Conservation (phyloP, 495 filamentous ascomycete genomes). For the Podospora fimiseda region DNA sequence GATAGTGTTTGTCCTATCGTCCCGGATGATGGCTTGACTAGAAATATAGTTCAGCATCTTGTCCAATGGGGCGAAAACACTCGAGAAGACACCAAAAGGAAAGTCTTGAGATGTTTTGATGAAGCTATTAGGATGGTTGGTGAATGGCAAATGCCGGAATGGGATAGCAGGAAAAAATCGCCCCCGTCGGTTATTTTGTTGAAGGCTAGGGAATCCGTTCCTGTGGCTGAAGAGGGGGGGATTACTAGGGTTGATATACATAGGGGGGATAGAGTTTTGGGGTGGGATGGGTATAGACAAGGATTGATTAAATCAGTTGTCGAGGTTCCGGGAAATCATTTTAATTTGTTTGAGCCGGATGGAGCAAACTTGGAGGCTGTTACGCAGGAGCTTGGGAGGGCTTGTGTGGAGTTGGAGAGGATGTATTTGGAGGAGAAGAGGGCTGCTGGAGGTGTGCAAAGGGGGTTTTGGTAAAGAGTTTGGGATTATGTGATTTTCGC, state of each 20-base stretch:
- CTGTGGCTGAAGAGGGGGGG: slow-evolving; percentile 13
- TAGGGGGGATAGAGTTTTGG: slow-evolving; percentile 26
- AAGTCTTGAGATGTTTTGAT: slow-evolving; percentile 28
- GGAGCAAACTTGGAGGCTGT: slow-evolving; percentile 22
- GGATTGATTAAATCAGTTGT: slow-evolving; percentile 31
- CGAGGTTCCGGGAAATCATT: slow-evolving; percentile 40
- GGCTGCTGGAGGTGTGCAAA: no score
- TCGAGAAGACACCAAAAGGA: slow-evolving; percentile 29
- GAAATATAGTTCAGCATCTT: slow-evolving; percentile 17
- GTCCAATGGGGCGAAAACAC: slow-evolving; percentile 28
- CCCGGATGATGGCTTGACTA: neutral
- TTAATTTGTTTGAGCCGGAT: slow-evolving; percentile 32
- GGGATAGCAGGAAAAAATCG: slow-evolving; percentile 8
- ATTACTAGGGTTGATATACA: slow-evolving; percentile 29
- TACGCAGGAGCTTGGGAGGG: slow-evolving; percentile 27
- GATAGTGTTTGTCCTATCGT: slow-evolving; percentile 33
- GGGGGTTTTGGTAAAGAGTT: no score
- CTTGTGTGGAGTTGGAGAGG: slow-evolving; percentile 29
- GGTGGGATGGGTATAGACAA: slow-evolving; percentile 34
- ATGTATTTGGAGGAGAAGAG: neutral
- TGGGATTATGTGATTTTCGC: no score
- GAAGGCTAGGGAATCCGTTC: slow-evolving; percentile 30
- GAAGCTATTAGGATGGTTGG: slow-evolving; percentile 33
- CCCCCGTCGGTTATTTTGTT: slow-evolving; percentile 35
- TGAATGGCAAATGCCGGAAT: slow-evolving; percentile 31